phyloP scores from a whole-genome alignment of 169 alveolate genomes.

The Cryptosporidium sp. region DNA sequence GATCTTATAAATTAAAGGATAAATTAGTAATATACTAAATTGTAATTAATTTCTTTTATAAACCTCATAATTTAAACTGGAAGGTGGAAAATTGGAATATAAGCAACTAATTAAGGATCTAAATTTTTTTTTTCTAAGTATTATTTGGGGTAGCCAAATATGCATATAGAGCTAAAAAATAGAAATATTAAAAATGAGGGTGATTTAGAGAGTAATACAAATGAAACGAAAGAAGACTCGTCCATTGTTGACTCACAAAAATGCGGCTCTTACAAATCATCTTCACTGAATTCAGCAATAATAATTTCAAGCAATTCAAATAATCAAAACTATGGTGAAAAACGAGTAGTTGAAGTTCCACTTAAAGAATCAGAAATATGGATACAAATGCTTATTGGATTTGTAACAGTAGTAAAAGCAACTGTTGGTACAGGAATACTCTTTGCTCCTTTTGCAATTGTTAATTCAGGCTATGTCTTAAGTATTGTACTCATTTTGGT shows the following conservation, averaged over 20 bases:
- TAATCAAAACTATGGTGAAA: too few relatives aligned
- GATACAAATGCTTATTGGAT: conserved; percentile 65
- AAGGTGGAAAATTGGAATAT: not conserved
- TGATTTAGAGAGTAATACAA: conserved; percentile 30
- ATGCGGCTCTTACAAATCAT: conserved; percentile 10
- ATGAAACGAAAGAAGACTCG: conserved; percentile 7
- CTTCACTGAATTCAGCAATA: not conserved
- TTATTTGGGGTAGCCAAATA: not conserved
- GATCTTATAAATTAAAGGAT: not conserved
- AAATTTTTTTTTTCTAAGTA: not conserved
- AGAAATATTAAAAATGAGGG: not conserved
- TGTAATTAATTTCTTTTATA: too few relatives aligned
- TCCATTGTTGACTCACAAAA: not conserved
- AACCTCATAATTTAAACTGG: not conserved
- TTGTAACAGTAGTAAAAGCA: conserved; percentile 63
- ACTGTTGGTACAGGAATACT: conserved; percentile 61
- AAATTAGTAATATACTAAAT: too few relatives aligned
- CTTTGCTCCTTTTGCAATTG: conserved; percentile 63
- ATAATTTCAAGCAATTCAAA: not conserved
- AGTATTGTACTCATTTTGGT: conserved; percentile 17
- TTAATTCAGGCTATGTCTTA: conserved; percentile 36
- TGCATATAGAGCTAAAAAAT: not conserved
- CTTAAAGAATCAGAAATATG: conserved; percentile 54
- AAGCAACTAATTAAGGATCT: not conserved
- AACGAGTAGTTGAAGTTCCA: conserved; percentile 38